A percentile compares a stretch with the other conserved stretches of the same genome.
Conservation (phyloP, 2,329 filamentous ascomycete genomes). For the Cercospora beticola region DNA sequence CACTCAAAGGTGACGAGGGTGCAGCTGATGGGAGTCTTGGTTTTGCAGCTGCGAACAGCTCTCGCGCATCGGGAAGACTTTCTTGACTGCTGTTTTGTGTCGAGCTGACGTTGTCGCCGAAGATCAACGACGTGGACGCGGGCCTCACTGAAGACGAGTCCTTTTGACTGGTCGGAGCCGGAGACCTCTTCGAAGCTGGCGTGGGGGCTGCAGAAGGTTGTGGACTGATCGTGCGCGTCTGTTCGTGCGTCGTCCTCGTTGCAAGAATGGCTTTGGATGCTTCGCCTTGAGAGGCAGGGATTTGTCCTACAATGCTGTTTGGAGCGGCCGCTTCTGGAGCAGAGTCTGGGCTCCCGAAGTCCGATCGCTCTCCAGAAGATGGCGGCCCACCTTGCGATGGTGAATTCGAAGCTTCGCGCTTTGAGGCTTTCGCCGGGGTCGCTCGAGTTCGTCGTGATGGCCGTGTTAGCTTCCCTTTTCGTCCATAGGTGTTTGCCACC, state of each 20-base stretch:
- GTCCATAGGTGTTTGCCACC: constrained; percentile 27
- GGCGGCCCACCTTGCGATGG: not conserved
- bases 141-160: not conserved
- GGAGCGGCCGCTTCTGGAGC: not conserved
- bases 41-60: constrained; percentile 6
- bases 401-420: not conserved
- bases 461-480: constrained; percentile 18
- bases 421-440: not conserved
- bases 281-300: not conserved
- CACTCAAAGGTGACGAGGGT: constrained; percentile 29
- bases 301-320: not conserved
- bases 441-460: not conserved
- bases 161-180: not conserved
- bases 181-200: not conserved
- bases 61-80: constrained; percentile 11
- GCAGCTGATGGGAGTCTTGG: not conserved
- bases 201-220: not conserved
- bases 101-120: not conserved
- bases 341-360: not conserved
- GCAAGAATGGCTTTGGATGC: not conserved
- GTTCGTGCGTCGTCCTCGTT: not conserved
- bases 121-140: not conserved
- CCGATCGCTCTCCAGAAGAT: not conserved
- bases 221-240: not conserved
- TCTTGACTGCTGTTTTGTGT: constrained; percentile 12